These are phyloP conservation scores for Fusarium clavum DNA, from an alignment of 2,329 filamentous ascomycete genomes.

Conservation along the genomic window DNA sequence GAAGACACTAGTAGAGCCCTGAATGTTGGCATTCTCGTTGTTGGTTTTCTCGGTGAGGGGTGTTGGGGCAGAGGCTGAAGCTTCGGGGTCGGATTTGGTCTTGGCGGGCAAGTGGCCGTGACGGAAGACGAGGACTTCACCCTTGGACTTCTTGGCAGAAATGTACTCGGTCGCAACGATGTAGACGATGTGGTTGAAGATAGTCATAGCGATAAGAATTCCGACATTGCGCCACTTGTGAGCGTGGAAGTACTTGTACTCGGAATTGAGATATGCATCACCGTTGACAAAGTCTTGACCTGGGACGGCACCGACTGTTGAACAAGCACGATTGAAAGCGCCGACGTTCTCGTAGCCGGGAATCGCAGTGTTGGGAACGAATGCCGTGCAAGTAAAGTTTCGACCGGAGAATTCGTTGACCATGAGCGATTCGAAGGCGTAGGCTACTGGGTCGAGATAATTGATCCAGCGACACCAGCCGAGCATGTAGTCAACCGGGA, in stretches of 20 bases:
- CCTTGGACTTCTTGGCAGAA: slow-evolving; percentile 66
- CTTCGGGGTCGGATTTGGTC: slow-evolving; percentile 39
- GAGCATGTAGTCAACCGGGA: slow-evolving; percentile 62
- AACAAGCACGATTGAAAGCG: slow-evolving; percentile 56
- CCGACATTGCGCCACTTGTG: slow-evolving; percentile 69
- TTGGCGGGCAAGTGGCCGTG: slow-evolving; percentile 52
- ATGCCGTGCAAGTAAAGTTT: slow-evolving; percentile 42
- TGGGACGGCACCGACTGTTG: slow-evolving; percentile 59
- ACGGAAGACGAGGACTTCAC: slow-evolving; percentile 70
- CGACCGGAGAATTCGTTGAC: slow-evolving; percentile 70
- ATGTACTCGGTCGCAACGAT: slow-evolving; percentile 62
- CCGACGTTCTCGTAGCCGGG: slow-evolving; percentile 47
- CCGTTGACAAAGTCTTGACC: slow-evolving; percentile 60
- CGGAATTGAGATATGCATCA: slow-evolving; percentile 58
- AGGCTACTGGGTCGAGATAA: slow-evolving; percentile 73
- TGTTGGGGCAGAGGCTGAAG: slow-evolving; percentile 33
- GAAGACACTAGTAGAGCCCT: slow-evolving; percentile 61
- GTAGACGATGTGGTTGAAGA: slow-evolving; percentile 62
- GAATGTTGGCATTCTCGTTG: slow-evolving; percentile 35
- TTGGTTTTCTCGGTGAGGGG: slow-evolving; percentile 36
- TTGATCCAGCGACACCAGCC: slow-evolving; percentile 77
- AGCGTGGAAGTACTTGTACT: slow-evolving; percentile 59
- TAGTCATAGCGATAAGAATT: slow-evolving; percentile 64
- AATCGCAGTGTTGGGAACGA: slow-evolving; percentile 44
- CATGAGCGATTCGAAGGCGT: slow-evolving; percentile 74